Evolutionary conservation across 2,329 filamentous ascomycete genomes (phyloP), one percentile per base, ranked within the genome.

Genomic region (Diaporthe longicolla): DNA sequence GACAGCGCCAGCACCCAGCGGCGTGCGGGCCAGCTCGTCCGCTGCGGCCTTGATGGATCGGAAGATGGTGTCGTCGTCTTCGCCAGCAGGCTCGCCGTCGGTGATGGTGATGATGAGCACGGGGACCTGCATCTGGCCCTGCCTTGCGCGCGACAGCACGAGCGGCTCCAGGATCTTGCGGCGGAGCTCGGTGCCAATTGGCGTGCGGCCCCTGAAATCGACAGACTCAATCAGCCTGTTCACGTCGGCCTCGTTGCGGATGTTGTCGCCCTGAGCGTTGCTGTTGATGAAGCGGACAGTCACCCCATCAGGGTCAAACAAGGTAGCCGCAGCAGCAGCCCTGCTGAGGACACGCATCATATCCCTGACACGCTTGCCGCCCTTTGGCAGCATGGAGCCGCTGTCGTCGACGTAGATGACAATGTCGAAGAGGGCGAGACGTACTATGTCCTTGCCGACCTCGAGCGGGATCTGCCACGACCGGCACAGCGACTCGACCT

Each of bases 331-430:
- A 21, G 24, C 24, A 24, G 58, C 58, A 43, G 58, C 58, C 37
- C 58, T 26, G 58, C 24, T 61, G 17, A 61, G 58, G 8, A 61
- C 58, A 9, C 58, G 58, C 37, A 43, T 61, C 58, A 61, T 61
- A 32, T 61, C 58, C 37, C 58, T 61, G 58, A 61, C 58, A 15
- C 58, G 58, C 58, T 45, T 61, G 58, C 58, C 58, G 24, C 58
- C 58, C 58, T 61, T 61, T 24, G 58, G 58, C 15, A 61, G 58
- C 58, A 61, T 61, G 37, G 58, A 61, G 37, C 58, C 58, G 58
- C 58, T 61, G 58, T 61, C 58, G 15, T 61, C 58, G 37, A 61
- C 58, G 58, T 61, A 61, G 58, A 61, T 61, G n/a, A 61, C 58
- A 10, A 61, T 61, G 58, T 61, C 58, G 37, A 61, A 61, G n/a